Conservation (phyloP, 2,329 filamentous ascomycete genomes). For the Talaromyces sp. region DNA sequence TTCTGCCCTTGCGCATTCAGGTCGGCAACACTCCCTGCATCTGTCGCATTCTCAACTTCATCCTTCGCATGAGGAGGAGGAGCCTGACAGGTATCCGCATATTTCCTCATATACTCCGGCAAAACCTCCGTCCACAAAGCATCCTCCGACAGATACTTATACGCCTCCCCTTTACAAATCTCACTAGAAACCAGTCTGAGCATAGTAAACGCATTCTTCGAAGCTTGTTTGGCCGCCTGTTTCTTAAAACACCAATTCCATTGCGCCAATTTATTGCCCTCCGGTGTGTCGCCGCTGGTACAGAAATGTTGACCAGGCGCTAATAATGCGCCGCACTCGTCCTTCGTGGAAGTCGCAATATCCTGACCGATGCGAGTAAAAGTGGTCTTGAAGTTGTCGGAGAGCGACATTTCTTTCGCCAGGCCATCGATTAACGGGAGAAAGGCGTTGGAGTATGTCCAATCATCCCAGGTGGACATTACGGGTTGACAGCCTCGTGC, state of each 20-base stretch:
- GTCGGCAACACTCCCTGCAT: neutral
- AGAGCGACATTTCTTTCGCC: conserved; percentile 14
- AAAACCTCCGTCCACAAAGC: conserved; percentile 9
- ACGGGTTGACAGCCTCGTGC: conserved; percentile 12
- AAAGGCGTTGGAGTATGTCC: conserved; percentile 14
- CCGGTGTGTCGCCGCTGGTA: neutral
- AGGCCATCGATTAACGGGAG: conserved; percentile 13
- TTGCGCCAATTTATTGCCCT: conserved; percentile 7
- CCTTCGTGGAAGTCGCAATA: conserved; percentile 9
- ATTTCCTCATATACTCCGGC: conserved; percentile 14
- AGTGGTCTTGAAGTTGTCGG: conserved; percentile 13
- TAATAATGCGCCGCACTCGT: conserved; percentile 7
- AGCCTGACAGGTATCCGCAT: conserved; percentile 11
- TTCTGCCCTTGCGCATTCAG: neutral
- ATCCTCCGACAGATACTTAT: conserved; percentile 10
- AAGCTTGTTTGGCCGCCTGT: conserved; percentile 8
- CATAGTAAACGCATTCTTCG: conserved; percentile 13
- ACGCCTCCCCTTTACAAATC: conserved; percentile 12
- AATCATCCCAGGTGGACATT: conserved; percentile 15
- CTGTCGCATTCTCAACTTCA: neutral
- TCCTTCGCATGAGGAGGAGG: neutral
- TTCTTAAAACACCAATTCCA: conserved; percentile 16
- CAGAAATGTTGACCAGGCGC: conserved; percentile 10
- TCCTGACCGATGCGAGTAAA: conserved; percentile 14
- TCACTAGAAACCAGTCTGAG: conserved; percentile 13